These are phyloP conservation scores for Bruguiera sexangula DNA, from an alignment of 345 rosid genomes.

Conservation along the genomic window DNA sequence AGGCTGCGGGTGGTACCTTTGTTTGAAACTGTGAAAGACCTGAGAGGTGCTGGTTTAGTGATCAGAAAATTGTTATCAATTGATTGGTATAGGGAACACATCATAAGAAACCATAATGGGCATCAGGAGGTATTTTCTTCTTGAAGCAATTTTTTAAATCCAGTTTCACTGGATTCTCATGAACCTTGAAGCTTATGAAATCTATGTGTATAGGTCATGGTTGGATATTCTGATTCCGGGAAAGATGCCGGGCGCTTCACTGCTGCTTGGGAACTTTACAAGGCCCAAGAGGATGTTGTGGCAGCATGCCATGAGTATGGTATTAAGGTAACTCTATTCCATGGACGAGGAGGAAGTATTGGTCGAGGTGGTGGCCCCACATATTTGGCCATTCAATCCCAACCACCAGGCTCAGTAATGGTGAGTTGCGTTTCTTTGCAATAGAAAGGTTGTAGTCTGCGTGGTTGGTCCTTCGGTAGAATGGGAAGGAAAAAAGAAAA, in stretches of 20 bases:
- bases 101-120: conserved; percentile 71
- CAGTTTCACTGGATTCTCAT: neutral
- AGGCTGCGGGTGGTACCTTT: conserved; percentile 95
- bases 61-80: conserved; percentile 81
- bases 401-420: conserved; percentile 98
- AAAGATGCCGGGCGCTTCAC: conserved; percentile 99
- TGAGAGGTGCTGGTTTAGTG: conserved; percentile 83
- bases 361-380: conserved; percentile 99
- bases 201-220: conserved; percentile 70
- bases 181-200: conserved; percentile 9
- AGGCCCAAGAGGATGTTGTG: conserved; percentile 98
- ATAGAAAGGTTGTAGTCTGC: too few relatives aligned
- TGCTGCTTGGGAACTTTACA: conserved; percentile 98
- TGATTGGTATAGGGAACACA: conserved; percentile 87
- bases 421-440: conserved; percentile 35
- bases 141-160: conserved; percentile 1
- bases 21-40: conserved; percentile 88
- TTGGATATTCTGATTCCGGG: conserved; percentile 98
- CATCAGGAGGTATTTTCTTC: conserved; percentile 75
- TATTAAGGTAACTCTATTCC: conserved; percentile 85
- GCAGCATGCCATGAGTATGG: conserved; percentile 88
- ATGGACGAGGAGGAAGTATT: conserved; percentile 97
- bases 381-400: conserved; percentile 94
- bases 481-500: too few relatives aligned
- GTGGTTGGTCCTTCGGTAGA: too few relatives aligned